Base-by-base conservation (phyloP, 495 filamentous ascomycete genomes). In the Tetracladium marchalianum region DNA sequence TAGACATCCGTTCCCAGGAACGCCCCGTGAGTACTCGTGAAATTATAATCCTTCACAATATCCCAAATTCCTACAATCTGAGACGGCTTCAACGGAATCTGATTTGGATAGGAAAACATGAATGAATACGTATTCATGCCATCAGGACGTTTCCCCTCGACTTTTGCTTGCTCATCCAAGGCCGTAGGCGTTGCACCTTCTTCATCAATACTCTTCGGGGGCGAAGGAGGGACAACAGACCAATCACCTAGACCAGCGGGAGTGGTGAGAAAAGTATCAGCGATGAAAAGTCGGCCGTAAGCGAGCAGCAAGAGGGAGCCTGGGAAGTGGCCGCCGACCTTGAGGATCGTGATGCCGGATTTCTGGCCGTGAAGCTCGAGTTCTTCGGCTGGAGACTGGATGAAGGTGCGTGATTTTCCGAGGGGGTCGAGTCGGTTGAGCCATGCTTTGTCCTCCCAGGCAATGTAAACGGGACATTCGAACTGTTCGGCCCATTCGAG, bases 91-190 rank as follows among this genome's bases (percentile, higher is more conserved):
- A 89, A 70, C 0, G 85, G 85, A 15, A 89, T 87, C 75, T 82
- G 80, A 59, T 90, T 89, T 3, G 85, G 85, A 54, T 82, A 81
- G 15, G 77, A 82, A 79, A 80, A 89, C 79, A 84, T 80, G 63
- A 90, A 89, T 4, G 76, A 58, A 60, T 75, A 90, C 34, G 69
- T 75, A 7, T 73, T 80, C 45, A 78, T 75, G 0, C 75, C 79
- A 5, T 61, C 47, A 4, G 69, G 73, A 17, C 81, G 66, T 11
- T 67, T 50, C 31, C 70, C 62, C 22, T 27, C 51, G 60, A 53
- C 35, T 69, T 69, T 12, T 60, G 41, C 0, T 43, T 57, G 11
- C 60, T 63, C 57, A 61, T 39, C 31, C 18, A 11, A 31, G 1
- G 19, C 27, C 15, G 37, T 10, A 4, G 18, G 13, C 2, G 7